Evolutionary conservation across 495 filamentous ascomycete genomes (phyloP), one percentile per base, ranked within the genome.

Genomic region (Glonium stellatum): DNA sequence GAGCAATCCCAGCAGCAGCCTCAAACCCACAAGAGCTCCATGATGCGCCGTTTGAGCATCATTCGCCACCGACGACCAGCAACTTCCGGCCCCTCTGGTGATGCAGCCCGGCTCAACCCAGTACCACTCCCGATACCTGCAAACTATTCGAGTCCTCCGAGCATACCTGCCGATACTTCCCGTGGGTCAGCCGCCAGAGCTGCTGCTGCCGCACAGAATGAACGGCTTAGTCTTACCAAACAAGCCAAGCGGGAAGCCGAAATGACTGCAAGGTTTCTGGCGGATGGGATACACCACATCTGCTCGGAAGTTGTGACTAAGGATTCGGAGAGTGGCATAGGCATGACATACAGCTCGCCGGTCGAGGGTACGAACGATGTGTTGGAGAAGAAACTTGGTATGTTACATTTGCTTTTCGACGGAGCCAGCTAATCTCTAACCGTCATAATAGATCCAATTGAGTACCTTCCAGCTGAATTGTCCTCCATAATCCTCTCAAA

Each of bases 401-500:
- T 47, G 63, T 55, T 12, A 18, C 39, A 44, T 5, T 34, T 11
- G 11, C 0, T 9, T 6, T 9, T 31, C n/a, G n/a, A 21, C 10
- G 36, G 15, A 22, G 22, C 19, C 12, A 46, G 4, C 25, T 15
- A 1, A 13, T 8, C 6, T 12, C 18, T 15, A 12, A 18, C 27
- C 6, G 47, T 11, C 34, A 18, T 27, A 61, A 34, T 77, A 72
- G 89, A 96, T 71, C 90, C 89, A 51, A 75, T 89, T 37, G 71
- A 74, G 5, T 66, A 70, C 41, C 76, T 96, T 11, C 91, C 91
- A 1, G 60, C 77, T 0, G 91, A 96, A 73, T 76, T 96, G 46
- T 77, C 83, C 37, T 79, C 87, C 19, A 83, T 89, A 37, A 79
- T 95, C 41, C 78, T 96, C 39, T 79, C 83, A 5, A 79, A 82